Evolutionary conservation across 208 protist genomes (phyloP), one percentile per base, ranked within the genome.

Genomic region (Acanthamoeba sp.): DNA sequence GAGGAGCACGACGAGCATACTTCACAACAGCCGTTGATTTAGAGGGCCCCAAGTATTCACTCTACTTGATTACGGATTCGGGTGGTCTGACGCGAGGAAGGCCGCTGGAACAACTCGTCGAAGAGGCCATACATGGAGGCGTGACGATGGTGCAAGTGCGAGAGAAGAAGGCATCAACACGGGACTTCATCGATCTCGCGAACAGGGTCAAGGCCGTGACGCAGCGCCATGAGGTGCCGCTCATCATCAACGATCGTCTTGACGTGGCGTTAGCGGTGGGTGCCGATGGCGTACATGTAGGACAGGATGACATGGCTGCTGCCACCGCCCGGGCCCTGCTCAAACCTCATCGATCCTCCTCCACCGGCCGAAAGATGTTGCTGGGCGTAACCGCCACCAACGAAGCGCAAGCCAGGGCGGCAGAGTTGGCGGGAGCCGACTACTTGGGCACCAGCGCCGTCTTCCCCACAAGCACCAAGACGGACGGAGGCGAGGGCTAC

Each of bases 281-380:
- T 32, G 95, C 95, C 16, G 95, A 95, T 92, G 95, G 95, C 22
- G 78, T 95, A 9, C 95, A 95, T 82, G 82, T 95, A 20, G 95
- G 95, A 1, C 78, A 95, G 71, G 48, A 92, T 1, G 95, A 95
- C 78, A 59, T 93, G 73, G 48, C 18, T 12, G 55, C 82, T 1
- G 16, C 34, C n/a, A 24, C 38, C 7, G 92, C 91, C 4, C 55
- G 80, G 78, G 45, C 42, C 55, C 24, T 92, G 27, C 87, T 95
- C 32, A 36, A 76, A 29, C 36, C 59, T 69, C 52, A 10, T 57
- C 22, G 76, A 59, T 4, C 1, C 50, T n/a, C 29, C 48, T 6
- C 16, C 62, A 78, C 22, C 42, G 7, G 36, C 38, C 14, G 40
- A 84, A 45, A n/a, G 48, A 32, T 20, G 42, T 48, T 95, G 36